Evolutionary conservation across 2,329 filamentous ascomycete genomes (phyloP).

Genomic region (Beauveria australis): DNA sequence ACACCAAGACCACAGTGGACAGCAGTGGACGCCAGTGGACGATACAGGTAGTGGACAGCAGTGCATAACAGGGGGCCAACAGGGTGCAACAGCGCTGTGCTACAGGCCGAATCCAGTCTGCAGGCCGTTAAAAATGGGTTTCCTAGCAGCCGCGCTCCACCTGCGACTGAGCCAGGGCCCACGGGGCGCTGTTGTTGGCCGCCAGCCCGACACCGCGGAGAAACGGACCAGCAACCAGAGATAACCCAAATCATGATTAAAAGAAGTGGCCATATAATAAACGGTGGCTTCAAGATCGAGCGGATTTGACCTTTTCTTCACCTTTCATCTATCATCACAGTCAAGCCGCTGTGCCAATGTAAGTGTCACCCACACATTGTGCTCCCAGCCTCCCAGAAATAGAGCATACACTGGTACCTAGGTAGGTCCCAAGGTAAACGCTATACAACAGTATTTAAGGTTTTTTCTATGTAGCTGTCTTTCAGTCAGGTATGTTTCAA

Average conservation of each 20-base stretch:
- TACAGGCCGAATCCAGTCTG: neutral
- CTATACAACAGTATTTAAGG: too few relatives aligned
- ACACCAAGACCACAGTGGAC: neutral
- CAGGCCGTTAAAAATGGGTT: neutral
- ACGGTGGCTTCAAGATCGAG: too few relatives aligned
- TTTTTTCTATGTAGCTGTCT: too few relatives aligned
- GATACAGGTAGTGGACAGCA: neutral
- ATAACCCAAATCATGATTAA: neutral
- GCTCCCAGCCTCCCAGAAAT: too few relatives aligned
- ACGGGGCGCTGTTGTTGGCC: conserved; percentile 1
- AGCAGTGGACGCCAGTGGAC: neutral
- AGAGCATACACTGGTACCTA: too few relatives aligned
- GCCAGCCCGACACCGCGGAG: neutral
- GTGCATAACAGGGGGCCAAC: neutral
- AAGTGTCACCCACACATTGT: too few relatives aligned
- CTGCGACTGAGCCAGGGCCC: neutral
- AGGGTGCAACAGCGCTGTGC: neutral
- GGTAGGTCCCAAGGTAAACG: too few relatives aligned
- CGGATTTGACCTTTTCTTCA: too few relatives aligned
- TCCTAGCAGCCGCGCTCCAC: neutral
- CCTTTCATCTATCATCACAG: too few relatives aligned
- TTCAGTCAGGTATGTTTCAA: too few relatives aligned
- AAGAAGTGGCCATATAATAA: neutral
- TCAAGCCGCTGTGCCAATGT: too few relatives aligned
- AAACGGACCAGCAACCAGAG: neutral